Percentiles rank a stretch among this genome's conserved stretches.
Evolutionary conservation across 352 stramenopile species (phyloP).

Genomic region (Thraustochytrium sp.): DNA sequence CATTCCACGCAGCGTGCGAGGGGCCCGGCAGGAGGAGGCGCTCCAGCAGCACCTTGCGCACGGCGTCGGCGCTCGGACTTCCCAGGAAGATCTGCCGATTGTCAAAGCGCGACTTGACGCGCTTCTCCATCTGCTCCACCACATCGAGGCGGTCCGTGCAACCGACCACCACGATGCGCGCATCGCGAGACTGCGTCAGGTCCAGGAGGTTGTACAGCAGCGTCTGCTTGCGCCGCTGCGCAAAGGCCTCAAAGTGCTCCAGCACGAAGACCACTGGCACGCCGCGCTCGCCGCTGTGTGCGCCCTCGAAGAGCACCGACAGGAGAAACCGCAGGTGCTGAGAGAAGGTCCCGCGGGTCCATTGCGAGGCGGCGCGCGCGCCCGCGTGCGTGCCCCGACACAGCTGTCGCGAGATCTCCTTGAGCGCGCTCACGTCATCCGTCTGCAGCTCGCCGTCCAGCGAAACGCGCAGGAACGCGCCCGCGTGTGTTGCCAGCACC

Average conservation of each 20-base stretch:
- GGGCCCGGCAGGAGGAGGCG: not conserved
- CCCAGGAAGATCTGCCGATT: constrained; percentile 20
- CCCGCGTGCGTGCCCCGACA: not conserved
- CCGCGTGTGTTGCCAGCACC: not conserved
- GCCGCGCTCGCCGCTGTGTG: not conserved
- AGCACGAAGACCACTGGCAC: constrained; percentile 40
- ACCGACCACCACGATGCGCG: constrained; percentile 40
- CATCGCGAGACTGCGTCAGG: constrained; percentile 39
- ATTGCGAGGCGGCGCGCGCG: not conserved
- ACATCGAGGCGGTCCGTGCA: constrained; percentile 36
- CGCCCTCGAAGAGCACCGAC: constrained; percentile 39
- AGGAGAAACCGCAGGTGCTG: constrained; percentile 37
- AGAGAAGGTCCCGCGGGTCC: constrained; percentile 7
- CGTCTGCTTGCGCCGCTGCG: constrained; percentile 35
- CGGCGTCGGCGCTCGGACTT: not conserved
- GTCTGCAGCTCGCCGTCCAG: constrained; percentile 8
- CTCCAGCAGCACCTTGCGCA: constrained; percentile 17
- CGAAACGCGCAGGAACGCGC: not conserved
- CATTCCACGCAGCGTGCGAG: not conserved
- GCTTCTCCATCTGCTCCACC: constrained; percentile 45
- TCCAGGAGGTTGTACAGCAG: constrained; percentile 48
- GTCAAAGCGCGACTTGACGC: constrained; percentile 41
- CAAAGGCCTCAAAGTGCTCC: constrained; percentile 47
- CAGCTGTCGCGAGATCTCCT: constrained; percentile 45
- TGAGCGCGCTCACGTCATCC: constrained; percentile 28